A percentile compares a stretch with the other conserved stretches of the same genome.
phyloP scores from a whole-genome alignment of 495 filamentous ascomycete species.

The Neurospora sp. region DNA sequence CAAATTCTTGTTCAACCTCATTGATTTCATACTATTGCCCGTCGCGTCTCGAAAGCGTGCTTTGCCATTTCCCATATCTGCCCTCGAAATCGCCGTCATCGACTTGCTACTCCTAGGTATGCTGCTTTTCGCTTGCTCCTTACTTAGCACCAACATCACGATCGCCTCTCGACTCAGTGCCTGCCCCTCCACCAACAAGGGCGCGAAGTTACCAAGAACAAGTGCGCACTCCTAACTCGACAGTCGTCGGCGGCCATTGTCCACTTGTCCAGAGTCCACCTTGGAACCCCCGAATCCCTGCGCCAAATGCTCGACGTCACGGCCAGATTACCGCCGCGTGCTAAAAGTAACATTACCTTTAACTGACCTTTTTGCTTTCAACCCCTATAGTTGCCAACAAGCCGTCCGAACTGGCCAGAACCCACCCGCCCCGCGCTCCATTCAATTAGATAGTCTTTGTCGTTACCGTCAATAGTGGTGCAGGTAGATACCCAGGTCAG shows the following conservation, averaged over 20 bases:
- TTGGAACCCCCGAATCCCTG: neutral
- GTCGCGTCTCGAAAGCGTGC: slow-evolving; percentile 6
- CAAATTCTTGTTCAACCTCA: slow-evolving; percentile 13
- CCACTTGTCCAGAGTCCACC: neutral
- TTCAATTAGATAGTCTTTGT: neutral
- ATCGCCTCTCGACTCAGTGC: neutral
- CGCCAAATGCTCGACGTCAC: neutral
- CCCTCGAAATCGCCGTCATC: neutral
- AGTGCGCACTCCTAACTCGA: neutral
- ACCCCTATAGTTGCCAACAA: neutral
- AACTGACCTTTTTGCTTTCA: neutral
- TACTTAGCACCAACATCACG: neutral
- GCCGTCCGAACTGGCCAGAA: neutral
- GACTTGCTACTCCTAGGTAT: neutral
- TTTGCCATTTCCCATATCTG: neutral
- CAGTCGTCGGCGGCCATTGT: neutral
- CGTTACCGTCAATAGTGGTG: neutral
- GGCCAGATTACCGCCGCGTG: neutral
- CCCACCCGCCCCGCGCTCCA: neutral
- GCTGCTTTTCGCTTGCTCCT: neutral
- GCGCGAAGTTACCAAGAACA: neutral
- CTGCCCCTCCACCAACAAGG: neutral
- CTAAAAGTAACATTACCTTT: neutral
- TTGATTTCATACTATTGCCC: slow-evolving; percentile 1
- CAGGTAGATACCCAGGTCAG: neutral